Conservation (phyloP, 148 eudicot genomes). For the Vaccinium macrocarpon region DNA sequence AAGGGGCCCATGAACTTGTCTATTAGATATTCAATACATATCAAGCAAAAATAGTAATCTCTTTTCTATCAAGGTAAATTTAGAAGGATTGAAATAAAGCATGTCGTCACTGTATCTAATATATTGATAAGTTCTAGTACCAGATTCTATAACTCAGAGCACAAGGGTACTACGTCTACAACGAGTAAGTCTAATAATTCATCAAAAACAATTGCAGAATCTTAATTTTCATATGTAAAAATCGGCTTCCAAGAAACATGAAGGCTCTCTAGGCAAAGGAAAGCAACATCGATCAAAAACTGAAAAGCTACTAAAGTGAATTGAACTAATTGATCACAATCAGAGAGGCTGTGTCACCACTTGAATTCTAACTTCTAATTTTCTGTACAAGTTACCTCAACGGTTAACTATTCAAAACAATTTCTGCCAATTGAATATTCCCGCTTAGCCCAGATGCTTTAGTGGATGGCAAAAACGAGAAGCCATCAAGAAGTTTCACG, state of each 20-base stretch:
- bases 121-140: background rate
- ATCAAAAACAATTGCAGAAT: background rate
- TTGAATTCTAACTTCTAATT: background rate
- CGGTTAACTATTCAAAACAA: slow-evolving; percentile 36
- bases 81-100: background rate
- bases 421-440: slow-evolving; percentile 89
- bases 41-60: background rate
- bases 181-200: background rate
- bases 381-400: background rate
- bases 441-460: slow-evolving; percentile 79
- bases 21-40: background rate
- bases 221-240: background rate
- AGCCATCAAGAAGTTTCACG: slow-evolving; percentile 77
- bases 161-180: background rate
- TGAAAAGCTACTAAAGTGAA: background rate
- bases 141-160: background rate
- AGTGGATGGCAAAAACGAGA: slow-evolving; percentile 68
- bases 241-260: background rate
- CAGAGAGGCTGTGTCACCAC: background rate
- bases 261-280: background rate
- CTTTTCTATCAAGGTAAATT: background rate
- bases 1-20: background rate
- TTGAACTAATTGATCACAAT: background rate
- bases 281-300: background rate
- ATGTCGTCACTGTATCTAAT: background rate